Evolutionary conservation across 2,329 filamentous ascomycete species (phyloP), one percentile per base, ranked within the genome.

Genomic region (Aspergillus pseudoviridinutans): DNA sequence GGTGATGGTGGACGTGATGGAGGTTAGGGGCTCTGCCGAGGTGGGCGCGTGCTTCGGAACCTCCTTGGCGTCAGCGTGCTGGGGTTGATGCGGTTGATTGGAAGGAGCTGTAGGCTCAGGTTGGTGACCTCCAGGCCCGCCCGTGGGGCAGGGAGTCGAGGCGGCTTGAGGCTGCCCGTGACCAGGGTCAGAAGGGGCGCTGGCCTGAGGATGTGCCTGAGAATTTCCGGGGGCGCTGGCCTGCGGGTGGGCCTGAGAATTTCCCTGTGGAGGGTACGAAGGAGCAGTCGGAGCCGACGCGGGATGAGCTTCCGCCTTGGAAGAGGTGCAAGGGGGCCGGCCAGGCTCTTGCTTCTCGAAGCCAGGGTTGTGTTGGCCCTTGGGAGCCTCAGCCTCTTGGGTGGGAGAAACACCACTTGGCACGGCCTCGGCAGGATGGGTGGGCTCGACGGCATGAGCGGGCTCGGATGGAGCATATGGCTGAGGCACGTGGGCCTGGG

Each of bases 1-100:
- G 12, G 62, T 56, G 25, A 61, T 52, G 6, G 53, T 56, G 1
- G 63, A 56, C 1, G 58, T 58, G 8, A 59, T n/a, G 12, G 27
- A 22, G 27, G 46, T 44, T 27, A 35, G 12, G 14, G 53, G 44
- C 6, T 50, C 50, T 14, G 3, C 7, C 10, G 22, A 4, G 20
- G 56, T 17, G 32, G 12, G 4, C 12, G 32, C 32, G 28, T 29
- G 28, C 28, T 29, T 29, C 8, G 28, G 28, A 29, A 12, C 29
- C 14, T 32, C n/a, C 22, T 46, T 9, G 3, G 42, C 10, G 8
- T n/a, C 20, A 20, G 2, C 25, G n/a, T 9, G n/a, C n/a, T n/a
- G 6, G 14, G 28, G 32, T 35, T 41, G 28, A 51, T 51, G 50
- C 8, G 24, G n/a, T 9, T 20, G n/a, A 1, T 22, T 22, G 12